Conservation (phyloP, 495 filamentous ascomycete genomes). For the Penicillium ucsense region DNA sequence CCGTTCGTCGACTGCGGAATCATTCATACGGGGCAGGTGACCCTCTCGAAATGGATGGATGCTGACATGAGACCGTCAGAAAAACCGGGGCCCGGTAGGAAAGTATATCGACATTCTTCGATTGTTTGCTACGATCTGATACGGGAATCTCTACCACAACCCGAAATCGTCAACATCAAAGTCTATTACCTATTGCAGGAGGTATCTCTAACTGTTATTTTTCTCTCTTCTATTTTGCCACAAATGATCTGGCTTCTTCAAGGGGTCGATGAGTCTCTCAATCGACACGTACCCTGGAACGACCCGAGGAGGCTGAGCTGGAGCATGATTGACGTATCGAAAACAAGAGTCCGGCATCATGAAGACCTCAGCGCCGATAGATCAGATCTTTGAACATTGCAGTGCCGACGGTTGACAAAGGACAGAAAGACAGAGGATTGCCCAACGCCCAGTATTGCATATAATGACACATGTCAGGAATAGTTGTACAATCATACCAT, state of each 20-base stretch:
- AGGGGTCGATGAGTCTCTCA: neutral
- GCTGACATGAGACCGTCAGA: neutral
- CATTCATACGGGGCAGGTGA: too few relatives aligned
- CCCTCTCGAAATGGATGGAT: neutral
- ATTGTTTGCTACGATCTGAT: neutral
- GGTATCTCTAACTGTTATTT: too few relatives aligned
- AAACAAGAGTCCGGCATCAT: neutral
- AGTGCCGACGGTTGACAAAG: too few relatives aligned
- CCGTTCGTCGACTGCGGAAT: too few relatives aligned
- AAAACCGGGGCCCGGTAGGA: neutral
- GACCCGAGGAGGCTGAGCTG: neutral
- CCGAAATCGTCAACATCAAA: neutral
- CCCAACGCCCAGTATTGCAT: too few relatives aligned
- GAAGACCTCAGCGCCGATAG: too few relatives aligned
- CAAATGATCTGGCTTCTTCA: neutral
- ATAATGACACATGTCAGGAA: too few relatives aligned
- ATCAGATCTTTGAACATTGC: too few relatives aligned
- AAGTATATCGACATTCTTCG: neutral
- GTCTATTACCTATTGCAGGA: neutral
- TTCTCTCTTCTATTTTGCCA: neutral
- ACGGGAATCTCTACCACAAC: too few relatives aligned
- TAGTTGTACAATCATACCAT: too few relatives aligned
- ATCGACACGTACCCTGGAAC: neutral
- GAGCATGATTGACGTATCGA: constrained; percentile 1
- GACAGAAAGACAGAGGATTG: too few relatives aligned